phyloP scores from a whole-genome alignment of 1,284 basidiomycete species.

The Trametes sp. region DNA sequence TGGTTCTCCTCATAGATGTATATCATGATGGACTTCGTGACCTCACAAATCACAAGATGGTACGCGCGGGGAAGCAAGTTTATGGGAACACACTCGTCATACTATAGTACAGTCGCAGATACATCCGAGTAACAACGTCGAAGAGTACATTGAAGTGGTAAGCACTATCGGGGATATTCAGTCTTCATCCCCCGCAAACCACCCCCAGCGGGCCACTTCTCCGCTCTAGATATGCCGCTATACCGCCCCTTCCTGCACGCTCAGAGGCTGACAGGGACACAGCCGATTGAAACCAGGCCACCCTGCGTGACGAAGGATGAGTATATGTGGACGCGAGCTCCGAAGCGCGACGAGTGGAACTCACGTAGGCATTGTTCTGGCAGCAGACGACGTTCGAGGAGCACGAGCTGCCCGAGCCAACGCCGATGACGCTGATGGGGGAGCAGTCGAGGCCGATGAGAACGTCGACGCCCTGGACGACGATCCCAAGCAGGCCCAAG shows the following conservation, averaged over 20 bases:
- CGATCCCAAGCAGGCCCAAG: conserved; percentile 36
- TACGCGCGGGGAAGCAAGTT: too few species aligned
- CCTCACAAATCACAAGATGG: too few species aligned
- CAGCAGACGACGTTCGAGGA: conserved; percentile 25
- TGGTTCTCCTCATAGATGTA: too few species aligned
- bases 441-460: conserved; percentile 40
- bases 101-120: too few species aligned
- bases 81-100: too few species aligned
- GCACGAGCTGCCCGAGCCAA: conserved; percentile 35
- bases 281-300: conserved; percentile 34
- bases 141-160: too few species aligned
- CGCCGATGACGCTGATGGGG: conserved; percentile 37
- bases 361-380: conserved; percentile 23
- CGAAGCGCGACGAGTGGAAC: background rate
- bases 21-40: too few species aligned
- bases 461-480: conserved; percentile 32
- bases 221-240: background rate
- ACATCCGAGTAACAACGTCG: too few species aligned
- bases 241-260: background rate
- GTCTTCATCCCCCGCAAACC: background rate
- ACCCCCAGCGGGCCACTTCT: background rate
- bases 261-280: conserved; percentile 31
- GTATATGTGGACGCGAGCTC: too few species aligned
- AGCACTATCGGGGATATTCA: too few species aligned
- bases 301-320: conserved; percentile 17